Evolutionary conservation across 2,329 filamentous ascomycete species (phyloP).

Genomic region (Arthrinium phaeospermum): DNA sequence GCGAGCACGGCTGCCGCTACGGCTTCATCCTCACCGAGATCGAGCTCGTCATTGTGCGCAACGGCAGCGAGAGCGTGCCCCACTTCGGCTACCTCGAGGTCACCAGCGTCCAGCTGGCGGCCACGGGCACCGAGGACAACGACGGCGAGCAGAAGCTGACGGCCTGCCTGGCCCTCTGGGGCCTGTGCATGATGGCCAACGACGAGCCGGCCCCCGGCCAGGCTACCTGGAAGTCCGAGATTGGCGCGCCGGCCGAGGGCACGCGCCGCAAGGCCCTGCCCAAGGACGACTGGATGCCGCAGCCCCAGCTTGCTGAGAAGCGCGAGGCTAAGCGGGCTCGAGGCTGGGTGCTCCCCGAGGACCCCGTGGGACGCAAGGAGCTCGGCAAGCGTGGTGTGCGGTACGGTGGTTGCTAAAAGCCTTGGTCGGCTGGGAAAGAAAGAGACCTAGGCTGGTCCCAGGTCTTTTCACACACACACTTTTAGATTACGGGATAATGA

Average conservation of each 20-base stretch:
- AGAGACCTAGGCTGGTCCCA: not conserved
- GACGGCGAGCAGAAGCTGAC: constrained; percentile 60
- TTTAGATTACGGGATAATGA: constrained; percentile 15
- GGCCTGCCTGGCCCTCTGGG: constrained; percentile 77
- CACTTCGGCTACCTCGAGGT: constrained; percentile 92
- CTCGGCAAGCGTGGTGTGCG: constrained; percentile 69
- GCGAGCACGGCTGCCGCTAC: constrained; percentile 90
- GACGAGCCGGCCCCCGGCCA: constrained; percentile 66
- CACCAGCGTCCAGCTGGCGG: constrained; percentile 62
- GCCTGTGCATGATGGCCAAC: constrained; percentile 73
- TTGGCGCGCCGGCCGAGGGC: constrained; percentile 76
- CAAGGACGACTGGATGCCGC: constrained; percentile 79
- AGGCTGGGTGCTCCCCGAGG: constrained; percentile 79
- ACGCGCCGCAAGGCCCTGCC: constrained; percentile 72
- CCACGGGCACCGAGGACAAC: constrained; percentile 40
- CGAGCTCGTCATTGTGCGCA: constrained; percentile 88
- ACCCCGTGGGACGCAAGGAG: constrained; percentile 74
- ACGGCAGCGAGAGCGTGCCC: constrained; percentile 72
- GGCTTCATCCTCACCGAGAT: constrained; percentile 97
- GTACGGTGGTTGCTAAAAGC: constrained; percentile 52
- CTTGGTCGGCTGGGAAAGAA: not conserved
- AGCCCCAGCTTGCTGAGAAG: constrained; percentile 76
- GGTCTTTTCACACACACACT: not conserved
- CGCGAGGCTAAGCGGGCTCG: constrained; percentile 73
- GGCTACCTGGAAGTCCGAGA: constrained; percentile 70